Conservation (phyloP, 192 early-diverging fungal species). For the Coemansia sp. region DNA sequence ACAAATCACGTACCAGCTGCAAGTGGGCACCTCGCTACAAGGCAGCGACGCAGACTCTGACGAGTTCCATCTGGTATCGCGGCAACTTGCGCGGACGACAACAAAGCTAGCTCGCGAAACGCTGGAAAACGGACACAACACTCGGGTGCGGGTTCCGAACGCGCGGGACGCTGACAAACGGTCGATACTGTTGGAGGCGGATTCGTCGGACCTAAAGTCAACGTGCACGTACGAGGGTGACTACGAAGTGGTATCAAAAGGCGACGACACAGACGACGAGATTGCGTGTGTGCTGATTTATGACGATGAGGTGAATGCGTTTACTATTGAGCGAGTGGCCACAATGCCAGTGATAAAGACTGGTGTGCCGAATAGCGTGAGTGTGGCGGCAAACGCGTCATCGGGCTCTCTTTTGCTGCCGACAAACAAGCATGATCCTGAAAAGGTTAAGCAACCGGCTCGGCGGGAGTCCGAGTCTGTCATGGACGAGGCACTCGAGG, state of each 20-base stretch:
- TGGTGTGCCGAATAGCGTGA: conserved; percentile 10
- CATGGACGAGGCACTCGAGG: conserved; percentile 34
- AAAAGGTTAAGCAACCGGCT: background rate
- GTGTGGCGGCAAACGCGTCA: conserved; percentile 1
- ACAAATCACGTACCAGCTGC: conserved; percentile 34
- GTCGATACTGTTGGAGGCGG: conserved; percentile 29
- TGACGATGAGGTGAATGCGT: conserved; percentile 38
- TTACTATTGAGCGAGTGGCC: conserved; percentile 38
- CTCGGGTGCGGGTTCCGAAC: conserved; percentile 24
- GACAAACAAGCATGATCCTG: conserved; percentile 20
- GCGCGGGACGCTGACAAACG: conserved; percentile 8
- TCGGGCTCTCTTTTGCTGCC: conserved; percentile 30
- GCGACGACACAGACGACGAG: conserved; percentile 9
- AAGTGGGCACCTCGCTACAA: conserved; percentile 25
- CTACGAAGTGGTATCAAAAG: conserved; percentile 16
- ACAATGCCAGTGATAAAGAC: conserved; percentile 18
- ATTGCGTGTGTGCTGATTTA: conserved; percentile 46
- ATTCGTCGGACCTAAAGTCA: conserved; percentile 30
- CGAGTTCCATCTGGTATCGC: conserved; percentile 40
- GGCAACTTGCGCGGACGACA: conserved; percentile 43
- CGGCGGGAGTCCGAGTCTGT: conserved; percentile 12
- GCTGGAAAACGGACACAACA: conserved; percentile 25
- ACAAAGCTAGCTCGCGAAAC: conserved; percentile 47
- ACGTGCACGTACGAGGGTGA: conserved; percentile 49
- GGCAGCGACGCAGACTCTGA: conserved; percentile 7